Evolutionary conservation across 805 yeast genomes (phyloP).

Genomic region (Starmerella ratchasimensis): DNA sequence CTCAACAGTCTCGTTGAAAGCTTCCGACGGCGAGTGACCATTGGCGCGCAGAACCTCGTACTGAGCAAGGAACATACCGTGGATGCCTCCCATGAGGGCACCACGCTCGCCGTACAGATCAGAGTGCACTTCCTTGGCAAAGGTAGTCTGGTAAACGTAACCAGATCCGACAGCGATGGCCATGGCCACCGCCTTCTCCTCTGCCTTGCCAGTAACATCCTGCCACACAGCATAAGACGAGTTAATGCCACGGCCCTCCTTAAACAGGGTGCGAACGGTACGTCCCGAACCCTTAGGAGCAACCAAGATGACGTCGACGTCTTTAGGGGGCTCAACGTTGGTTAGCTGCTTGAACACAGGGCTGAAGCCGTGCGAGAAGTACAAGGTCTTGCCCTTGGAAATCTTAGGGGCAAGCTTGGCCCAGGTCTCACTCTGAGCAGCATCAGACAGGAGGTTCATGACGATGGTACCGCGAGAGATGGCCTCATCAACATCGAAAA

Average conservation of each 20-base stretch:
- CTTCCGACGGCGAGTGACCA: constrained; percentile 99
- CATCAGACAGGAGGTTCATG: constrained; percentile 97
- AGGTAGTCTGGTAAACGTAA: constrained; percentile 98
- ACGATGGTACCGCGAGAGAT: constrained; percentile 79
- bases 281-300: constrained; percentile 99
- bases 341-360: constrained; percentile 98
- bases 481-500: constrained; percentile 91
- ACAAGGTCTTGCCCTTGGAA: constrained; percentile 93
- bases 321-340: constrained; percentile 85
- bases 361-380: constrained; percentile 99
- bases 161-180: constrained; percentile 99
- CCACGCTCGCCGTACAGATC: constrained; percentile 99
- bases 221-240: constrained; percentile 99
- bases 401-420: constrained; percentile 67
- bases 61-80: constrained; percentile 99
- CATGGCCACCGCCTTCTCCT: constrained; percentile 95
- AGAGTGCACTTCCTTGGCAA: constrained; percentile 97
- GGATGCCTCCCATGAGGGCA: constrained; percentile 99
- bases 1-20: constrained; percentile 99
- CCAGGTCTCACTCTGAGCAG: constrained; percentile 99
- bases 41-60: constrained; percentile 99
- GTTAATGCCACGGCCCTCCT: constrained; percentile 99
- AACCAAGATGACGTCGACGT: constrained; percentile 92
- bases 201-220: constrained; percentile 97
- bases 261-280: constrained; percentile 97